Evolutionary conservation across 2,329 filamentous ascomycete species (phyloP).

Genomic region (Colletotrichum tanaceti): DNA sequence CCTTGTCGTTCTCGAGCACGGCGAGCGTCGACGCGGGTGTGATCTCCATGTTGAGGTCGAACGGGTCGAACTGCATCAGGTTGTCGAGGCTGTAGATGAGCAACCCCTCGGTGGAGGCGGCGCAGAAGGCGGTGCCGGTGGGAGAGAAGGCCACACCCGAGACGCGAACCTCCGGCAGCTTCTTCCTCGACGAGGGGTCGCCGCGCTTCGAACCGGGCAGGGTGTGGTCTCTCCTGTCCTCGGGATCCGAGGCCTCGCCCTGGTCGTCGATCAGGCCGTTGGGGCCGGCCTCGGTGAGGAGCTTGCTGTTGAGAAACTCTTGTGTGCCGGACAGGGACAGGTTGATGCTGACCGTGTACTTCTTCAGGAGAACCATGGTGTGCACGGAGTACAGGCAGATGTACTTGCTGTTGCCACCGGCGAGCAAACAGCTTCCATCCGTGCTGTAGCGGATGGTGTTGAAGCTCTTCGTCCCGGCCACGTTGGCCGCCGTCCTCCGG

Average conservation of each 20-base stretch:
- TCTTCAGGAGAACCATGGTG: conserved; percentile 91
- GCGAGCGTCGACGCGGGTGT: conserved; percentile 86
- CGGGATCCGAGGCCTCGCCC: conserved; percentile 88
- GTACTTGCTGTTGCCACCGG: conserved; percentile 96
- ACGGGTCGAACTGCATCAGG: conserved; percentile 88
- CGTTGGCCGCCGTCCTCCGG: conserved; percentile 90
- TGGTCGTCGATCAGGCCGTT: conserved; percentile 85
- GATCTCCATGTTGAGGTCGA: conserved; percentile 93
- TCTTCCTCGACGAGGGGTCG: conserved; percentile 83
- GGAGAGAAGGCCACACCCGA: conserved; percentile 88
- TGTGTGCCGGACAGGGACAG: conserved; percentile 96
- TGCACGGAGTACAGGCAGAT: conserved; percentile 97
- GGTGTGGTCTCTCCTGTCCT: conserved; percentile 81
- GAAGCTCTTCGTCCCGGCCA: conserved; percentile 90
- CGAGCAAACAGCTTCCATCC: conserved; percentile 90
- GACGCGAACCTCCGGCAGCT: conserved; percentile 85
- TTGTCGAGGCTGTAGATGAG: conserved; percentile 93
- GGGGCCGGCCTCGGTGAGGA: conserved; percentile 91
- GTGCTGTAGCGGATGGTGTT: conserved; percentile 89
- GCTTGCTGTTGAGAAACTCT: conserved; percentile 93
- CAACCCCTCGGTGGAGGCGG: conserved; percentile 92
- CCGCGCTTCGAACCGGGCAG: conserved; percentile 90
- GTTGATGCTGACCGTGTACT: conserved; percentile 95
- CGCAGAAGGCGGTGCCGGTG: conserved; percentile 90
- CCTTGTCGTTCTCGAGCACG: conserved; percentile 73